Evolutionary conservation across 116 monocot species (phyloP), one percentile per base, ranked within the genome.

Genomic region (Cymodocea nodosa): DNA sequence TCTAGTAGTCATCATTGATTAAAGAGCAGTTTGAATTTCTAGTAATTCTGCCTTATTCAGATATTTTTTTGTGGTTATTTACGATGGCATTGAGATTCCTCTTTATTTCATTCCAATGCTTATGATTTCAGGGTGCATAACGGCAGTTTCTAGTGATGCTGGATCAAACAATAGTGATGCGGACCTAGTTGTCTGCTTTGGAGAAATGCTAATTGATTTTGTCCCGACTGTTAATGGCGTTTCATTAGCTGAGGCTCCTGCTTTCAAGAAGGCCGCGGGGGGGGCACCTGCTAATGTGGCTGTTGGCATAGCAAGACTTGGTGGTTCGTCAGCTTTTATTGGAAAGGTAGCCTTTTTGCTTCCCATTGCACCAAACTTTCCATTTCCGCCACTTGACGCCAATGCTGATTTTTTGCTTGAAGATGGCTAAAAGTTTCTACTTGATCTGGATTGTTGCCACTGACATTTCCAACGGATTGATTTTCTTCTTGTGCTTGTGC

Each of bases 271-370:
- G 71, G 94, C 94, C 20, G 77, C 94, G 20, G 94, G 94, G 16
- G 94, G 94, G 17, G 94, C 94, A 44, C 94, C 90, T 59, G 94
- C 94, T 51, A 94, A 94, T 72, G 94, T 94, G 35, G 94, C 94
- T 63, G 94, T 94, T 49, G 94, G 94, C 40, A 82, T 94, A 73
- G 77, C 90, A 70, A 84, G 90, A 4, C 90, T 94, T 67, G 94
- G 94, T 71, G 94, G 94, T 60, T 85, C 85, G 61, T 72, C 94
- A 22, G 90, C 90, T 61, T 95, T 95, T 72, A 83, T 95, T 60
- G 90, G 94, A 69, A 95, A 95, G 87, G 94, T 95, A 70, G 12
- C 72, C 3, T 35, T 7, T 61, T 14, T 30, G n/a, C 35, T 61
- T 30, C 30, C 30, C 30, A 30, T 30, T 30, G 30, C 30, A 30